These are phyloP conservation scores for Psilocybe sp. DNA, from an alignment of 768 basidiomycete genomes.

Conservation along the genomic window DNA sequence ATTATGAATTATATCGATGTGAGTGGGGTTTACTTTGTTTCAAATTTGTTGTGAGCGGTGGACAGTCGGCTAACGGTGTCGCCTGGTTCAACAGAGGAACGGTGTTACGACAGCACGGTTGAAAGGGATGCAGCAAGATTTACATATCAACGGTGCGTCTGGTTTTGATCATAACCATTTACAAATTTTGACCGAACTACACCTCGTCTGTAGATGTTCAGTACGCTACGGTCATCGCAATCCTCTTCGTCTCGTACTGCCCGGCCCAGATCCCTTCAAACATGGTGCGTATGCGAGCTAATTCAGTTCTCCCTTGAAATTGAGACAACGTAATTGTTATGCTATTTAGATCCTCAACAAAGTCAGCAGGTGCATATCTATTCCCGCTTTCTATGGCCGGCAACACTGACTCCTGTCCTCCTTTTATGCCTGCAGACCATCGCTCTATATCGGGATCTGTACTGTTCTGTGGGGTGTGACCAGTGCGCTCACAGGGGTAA, in stretches of 20 bases:
- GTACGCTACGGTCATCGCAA: slow-evolving; percentile 22
- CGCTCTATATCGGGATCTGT: slow-evolving; percentile 58
- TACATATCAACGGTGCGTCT: slow-evolving; percentile 38
- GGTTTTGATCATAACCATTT: neutral
- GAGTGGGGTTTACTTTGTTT: slow-evolving; percentile 10
- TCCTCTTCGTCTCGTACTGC: slow-evolving; percentile 47
- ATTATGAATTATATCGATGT: slow-evolving; percentile 74
- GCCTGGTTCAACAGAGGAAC: slow-evolving; percentile 33
- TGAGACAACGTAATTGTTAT: neutral
- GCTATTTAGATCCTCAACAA: slow-evolving; percentile 47
- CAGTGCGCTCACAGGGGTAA: slow-evolving; percentile 60
- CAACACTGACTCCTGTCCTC: neutral
- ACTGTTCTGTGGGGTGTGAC: slow-evolving; percentile 63
- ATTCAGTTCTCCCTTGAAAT: neutral
- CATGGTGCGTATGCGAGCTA: slow-evolving; percentile 37
- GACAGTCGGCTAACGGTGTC: neutral
- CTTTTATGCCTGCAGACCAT: slow-evolving; percentile 41
- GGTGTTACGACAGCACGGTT: slow-evolving; percentile 49
- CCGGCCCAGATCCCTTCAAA: slow-evolving; percentile 68
- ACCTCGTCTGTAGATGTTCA: slow-evolving; percentile 21
- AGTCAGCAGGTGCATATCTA: slow-evolving; percentile 39
- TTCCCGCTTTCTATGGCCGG: neutral
- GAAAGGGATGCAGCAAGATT: slow-evolving; percentile 48
- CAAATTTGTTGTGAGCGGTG: no score
- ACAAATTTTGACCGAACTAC: neutral